These are phyloP conservation scores for Malus sieversii DNA, from an alignment of 306 rosid genomes.

Conservation along the genomic window DNA sequence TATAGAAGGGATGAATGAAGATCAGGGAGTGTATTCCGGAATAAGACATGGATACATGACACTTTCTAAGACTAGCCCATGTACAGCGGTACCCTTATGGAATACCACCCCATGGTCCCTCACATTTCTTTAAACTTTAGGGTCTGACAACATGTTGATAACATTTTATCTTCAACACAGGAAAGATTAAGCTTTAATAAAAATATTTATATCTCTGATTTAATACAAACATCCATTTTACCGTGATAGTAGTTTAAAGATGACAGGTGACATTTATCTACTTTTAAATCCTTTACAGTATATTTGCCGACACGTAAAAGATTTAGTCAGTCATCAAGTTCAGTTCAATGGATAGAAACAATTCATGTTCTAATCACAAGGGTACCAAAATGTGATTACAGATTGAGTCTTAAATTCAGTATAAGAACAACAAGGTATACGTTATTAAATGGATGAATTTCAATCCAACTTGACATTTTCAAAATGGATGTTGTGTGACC, in stretches of 20 bases:
- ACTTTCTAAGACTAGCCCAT: neutral
- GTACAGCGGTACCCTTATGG: neutral
- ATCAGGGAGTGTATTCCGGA: neutral
- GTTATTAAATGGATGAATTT: neutral
- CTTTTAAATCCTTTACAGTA: neutral
- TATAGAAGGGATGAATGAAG: neutral
- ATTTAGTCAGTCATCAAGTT: neutral
- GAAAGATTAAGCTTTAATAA: neutral
- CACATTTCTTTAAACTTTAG: neutral
- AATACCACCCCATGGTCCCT: neutral
- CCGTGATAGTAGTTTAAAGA: neutral
- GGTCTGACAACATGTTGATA: neutral
- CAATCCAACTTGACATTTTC: neutral
- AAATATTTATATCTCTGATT: neutral
- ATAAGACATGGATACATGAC: neutral
- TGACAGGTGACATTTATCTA: neutral
- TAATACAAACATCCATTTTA: neutral
- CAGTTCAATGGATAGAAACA: neutral
- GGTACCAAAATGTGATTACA: neutral
- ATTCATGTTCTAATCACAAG: neutral
- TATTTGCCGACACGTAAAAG: neutral
- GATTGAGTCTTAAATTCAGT: neutral
- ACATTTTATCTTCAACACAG: neutral
- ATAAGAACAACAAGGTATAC: neutral
- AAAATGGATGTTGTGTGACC: neutral